phyloP scores from a whole-genome alignment of 2,329 filamentous ascomycete genomes.

The Dactylellina drechsleri region DNA sequence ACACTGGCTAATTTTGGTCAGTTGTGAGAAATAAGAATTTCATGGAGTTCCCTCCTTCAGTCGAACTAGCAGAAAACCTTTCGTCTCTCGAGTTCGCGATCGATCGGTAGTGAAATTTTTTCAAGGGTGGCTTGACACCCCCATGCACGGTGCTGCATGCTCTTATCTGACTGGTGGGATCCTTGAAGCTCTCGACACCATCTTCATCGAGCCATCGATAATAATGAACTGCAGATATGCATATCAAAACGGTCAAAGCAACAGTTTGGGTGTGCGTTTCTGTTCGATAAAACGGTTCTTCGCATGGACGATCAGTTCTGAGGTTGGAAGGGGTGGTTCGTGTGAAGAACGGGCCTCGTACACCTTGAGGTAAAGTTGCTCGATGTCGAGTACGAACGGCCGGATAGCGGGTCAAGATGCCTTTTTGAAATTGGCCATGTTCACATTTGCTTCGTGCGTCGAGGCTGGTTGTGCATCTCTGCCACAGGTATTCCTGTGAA shows the following conservation, averaged over 20 bases:
- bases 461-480: too few species aligned
- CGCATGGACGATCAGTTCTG: constrained; percentile 9
- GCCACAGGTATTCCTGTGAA: too few species aligned
- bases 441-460: too few species aligned
- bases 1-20: neutral
- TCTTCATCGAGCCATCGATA: neutral
- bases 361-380: too few species aligned
- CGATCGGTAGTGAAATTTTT: constrained; percentile 1
- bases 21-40: constrained; percentile 3
- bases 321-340: neutral
- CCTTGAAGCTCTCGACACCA: constrained; percentile 5
- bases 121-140: constrained; percentile 14
- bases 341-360: too few species aligned
- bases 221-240: constrained; percentile 3
- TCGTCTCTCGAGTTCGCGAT: constrained; percentile 4
- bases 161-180: constrained; percentile 20
- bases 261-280: constrained; percentile 12
- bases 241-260: constrained; percentile 44
- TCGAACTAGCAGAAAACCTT: constrained; percentile 2
- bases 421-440: neutral
- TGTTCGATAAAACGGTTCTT: neutral
- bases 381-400: neutral
- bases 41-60: too few species aligned
- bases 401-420: constrained; percentile 24
- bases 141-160: constrained; percentile 30